Base-by-base conservation (phyloP, 2,329 filamentous ascomycete genomes). In the Trichoderma brevicompactum region DNA sequence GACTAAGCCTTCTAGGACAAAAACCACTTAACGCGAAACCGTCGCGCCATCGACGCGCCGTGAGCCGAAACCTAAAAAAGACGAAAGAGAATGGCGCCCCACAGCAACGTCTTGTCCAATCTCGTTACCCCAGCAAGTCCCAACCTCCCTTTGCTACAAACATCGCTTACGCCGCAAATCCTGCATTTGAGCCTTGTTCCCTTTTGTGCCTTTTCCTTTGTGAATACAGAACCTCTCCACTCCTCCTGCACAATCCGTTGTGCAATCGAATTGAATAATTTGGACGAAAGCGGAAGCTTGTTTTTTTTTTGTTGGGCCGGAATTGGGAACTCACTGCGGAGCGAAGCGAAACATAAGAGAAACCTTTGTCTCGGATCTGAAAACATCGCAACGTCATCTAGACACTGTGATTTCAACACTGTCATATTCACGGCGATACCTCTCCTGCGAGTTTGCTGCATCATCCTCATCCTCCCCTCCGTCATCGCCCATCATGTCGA, bases 401-500 rank as follows among this genome's bases (percentile, higher is more conserved):
- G 19, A 32, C 49, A 46, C 54, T 62, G 38, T 23, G n/a, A 6
- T 15, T 59, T 28, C 12, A 28, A 36, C 55, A 10, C 44, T 12
- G 15, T 6, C 56, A 34, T 4, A 13, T 38, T 38, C 44, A 60
- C 44, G 13, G 23, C 17, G 8, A n/a, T 13, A 5, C 15, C 13
- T 46, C 10, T 7, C 15, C 4, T 23, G 13, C 49, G 19, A 65
- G 49, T 48, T 62, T 53, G n/a, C 40, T 36, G 36, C 48, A 40
- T n/a, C 23, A 32, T 32, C 56, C 12, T 41, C 7, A 59, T 17
- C 17, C 32, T 6, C 34, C 13, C 10, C 17, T 38, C 15, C 32
- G 23, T 38, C 43, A 28, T 23, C 49, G 12, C 28, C 36, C 73
- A 73, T 68, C 66, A 86, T 87, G 85, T 82, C 84, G 36, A 78